These are phyloP conservation scores for Cucurbita ficifolia DNA, from an alignment of 306 rosid species.

Conservation along the genomic window DNA sequence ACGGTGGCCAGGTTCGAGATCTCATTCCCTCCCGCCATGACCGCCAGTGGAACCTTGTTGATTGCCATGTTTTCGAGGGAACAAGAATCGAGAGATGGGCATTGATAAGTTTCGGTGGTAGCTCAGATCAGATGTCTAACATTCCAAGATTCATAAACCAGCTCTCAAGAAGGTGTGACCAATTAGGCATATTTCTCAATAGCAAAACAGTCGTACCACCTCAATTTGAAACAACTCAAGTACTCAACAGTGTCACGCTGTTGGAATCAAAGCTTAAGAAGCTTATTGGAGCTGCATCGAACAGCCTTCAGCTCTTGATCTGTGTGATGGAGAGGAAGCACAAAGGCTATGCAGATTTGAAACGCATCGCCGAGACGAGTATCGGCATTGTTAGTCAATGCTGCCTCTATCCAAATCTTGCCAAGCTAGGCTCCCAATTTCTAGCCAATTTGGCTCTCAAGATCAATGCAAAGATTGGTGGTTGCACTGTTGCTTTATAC, in stretches of 20 bases:
- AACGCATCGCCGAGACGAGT: constrained; percentile 85
- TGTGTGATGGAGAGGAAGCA: constrained; percentile 90
- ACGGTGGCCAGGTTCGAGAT: constrained; percentile 69
- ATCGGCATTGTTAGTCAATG: constrained; percentile 84
- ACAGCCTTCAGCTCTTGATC: constrained; percentile 78
- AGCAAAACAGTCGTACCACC: constrained; percentile 55
- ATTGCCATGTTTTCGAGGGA: constrained; percentile 85
- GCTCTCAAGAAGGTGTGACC: constrained; percentile 70
- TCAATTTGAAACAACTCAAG: constrained; percentile 62
- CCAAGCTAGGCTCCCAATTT: constrained; percentile 68
- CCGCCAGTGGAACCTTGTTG: constrained; percentile 85
- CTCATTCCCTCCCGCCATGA: constrained; percentile 72
- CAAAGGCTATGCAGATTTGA: constrained; percentile 84
- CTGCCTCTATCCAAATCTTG: constrained; percentile 75
- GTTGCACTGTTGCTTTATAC: constrained; percentile 86
- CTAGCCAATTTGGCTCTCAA: constrained; percentile 88
- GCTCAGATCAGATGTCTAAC: constrained; percentile 56
- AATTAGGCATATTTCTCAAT: constrained; percentile 74
- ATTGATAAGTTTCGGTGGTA: constrained; percentile 78
- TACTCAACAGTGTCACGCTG: constrained; percentile 64
- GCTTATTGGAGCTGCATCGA: constrained; percentile 47
- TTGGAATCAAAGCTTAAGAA: constrained; percentile 77
- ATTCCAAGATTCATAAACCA: constrained; percentile 65
- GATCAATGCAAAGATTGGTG: constrained; percentile 95
- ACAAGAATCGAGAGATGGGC: constrained; percentile 83